phyloP scores from a whole-genome alignment of 2,329 filamentous ascomycete species.

The Pseudogymnoascus sp. region DNA sequence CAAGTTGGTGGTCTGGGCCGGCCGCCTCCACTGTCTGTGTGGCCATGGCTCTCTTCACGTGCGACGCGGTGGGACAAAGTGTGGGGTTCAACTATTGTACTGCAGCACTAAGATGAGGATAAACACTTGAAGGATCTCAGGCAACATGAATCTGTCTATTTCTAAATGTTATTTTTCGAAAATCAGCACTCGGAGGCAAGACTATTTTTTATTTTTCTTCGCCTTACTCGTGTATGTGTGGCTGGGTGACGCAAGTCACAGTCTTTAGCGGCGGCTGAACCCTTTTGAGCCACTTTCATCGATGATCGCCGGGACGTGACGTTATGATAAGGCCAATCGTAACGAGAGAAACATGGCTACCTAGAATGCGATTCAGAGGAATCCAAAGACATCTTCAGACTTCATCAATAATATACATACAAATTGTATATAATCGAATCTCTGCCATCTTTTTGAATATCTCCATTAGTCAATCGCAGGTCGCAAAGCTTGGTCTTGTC shows the following conservation, averaged over 20 bases:
- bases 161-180: neutral
- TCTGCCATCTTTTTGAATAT: neutral
- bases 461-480: neutral
- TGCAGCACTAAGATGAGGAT: neutral
- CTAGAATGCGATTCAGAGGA: neutral
- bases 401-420: neutral
- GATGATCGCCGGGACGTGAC: conserved; percentile 1
- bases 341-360: neutral
- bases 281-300: conserved; percentile 8
- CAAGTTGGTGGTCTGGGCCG: neutral
- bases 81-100: neutral
- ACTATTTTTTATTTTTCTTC: conserved; percentile 8
- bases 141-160: neutral
- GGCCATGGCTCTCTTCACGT: neutral
- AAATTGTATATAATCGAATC: neutral
- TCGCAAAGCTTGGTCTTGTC: neutral
- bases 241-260: conserved; percentile 1
- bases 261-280: conserved; percentile 5
- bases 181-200: neutral
- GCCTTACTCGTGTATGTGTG: neutral
- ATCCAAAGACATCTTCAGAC: neutral
- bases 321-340: conserved; percentile 8
- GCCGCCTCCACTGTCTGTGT: neutral
- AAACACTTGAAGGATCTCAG: neutral
- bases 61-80: neutral